Evolutionary conservation across 345 rosid genomes (phyloP).

Genomic region (Geranium brycei): DNA sequence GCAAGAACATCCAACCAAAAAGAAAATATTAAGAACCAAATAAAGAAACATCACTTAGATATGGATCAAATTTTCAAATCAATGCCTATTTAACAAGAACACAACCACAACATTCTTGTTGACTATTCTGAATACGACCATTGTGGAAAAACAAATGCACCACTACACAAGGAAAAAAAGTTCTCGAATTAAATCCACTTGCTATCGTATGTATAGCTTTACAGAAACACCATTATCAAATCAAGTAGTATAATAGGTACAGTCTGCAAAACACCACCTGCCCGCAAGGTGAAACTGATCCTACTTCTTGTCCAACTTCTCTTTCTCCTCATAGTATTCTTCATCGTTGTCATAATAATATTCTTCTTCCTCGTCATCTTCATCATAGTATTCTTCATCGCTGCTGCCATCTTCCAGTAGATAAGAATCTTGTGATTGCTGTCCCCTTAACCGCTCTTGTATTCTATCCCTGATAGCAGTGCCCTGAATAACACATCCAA

Average conservation of each 20-base stretch:
- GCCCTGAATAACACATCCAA: constrained; percentile 32
- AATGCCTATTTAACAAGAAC: no score
- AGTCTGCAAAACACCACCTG: background rate
- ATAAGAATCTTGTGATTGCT: constrained; percentile 15
- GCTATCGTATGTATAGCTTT: background rate
- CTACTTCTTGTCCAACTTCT: background rate
- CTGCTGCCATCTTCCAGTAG: constrained; percentile 28
- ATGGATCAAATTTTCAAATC: no score
- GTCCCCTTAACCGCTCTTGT: constrained; percentile 61
- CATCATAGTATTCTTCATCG: constrained; percentile 33
- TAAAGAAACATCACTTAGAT: no score
- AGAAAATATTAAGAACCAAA: no score
- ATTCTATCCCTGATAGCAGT: constrained; percentile 75
- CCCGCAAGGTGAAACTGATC: background rate
- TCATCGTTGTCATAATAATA: constrained; percentile 21
- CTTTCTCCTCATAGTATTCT: constrained; percentile 12
- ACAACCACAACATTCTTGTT: no score
- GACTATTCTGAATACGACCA: no score
- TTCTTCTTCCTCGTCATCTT: constrained; percentile 38
- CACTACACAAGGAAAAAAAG: no score
- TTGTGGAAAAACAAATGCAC: no score
- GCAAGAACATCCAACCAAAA: no score
- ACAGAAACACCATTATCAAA: background rate
- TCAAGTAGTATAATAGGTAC: background rate
- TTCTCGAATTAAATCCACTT: background rate